These are phyloP conservation scores for Lenwebbia sp. DNA, from an alignment of 345 rosid genomes.

Conservation along the genomic window DNA sequence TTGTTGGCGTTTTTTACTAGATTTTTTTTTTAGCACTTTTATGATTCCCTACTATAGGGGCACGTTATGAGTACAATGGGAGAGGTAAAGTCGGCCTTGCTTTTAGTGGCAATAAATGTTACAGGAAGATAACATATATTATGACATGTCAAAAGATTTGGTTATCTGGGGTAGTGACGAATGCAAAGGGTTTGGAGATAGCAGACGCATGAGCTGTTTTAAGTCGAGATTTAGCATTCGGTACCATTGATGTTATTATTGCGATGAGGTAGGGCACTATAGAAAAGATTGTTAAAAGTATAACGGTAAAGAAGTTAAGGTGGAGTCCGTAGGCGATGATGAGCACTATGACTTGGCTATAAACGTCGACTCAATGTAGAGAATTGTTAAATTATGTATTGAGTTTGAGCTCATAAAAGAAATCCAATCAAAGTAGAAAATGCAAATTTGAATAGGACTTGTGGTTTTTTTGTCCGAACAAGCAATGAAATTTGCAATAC, in stretches of 20 bases:
- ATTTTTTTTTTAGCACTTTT: neutral
- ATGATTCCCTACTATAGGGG: accelerated
- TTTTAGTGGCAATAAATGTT: neutral
- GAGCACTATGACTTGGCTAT: neutral
- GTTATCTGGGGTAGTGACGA: neutral
- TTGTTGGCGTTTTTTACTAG: neutral
- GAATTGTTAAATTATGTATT: neutral
- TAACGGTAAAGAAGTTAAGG: neutral
- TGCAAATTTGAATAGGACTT: neutral
- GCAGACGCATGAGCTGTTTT: neutral
- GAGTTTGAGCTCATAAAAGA: neutral
- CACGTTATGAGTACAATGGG: accelerated
- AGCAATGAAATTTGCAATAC: neutral
- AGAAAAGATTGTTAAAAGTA: neutral
- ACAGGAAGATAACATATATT: neutral
- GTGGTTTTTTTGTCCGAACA: neutral
- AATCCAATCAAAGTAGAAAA: neutral
- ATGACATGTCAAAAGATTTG: neutral
- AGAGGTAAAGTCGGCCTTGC: neutral
- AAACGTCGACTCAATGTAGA: neutral
- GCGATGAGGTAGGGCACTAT: neutral
- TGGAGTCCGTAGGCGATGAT: neutral
- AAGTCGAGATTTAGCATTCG: neutral
- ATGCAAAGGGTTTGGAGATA: neutral
- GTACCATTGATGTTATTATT: neutral